Evolutionary conservation across 805 yeast genomes (phyloP), one percentile per base, ranked within the genome.

Genomic region (Metschnikowia picachoensis): DNA sequence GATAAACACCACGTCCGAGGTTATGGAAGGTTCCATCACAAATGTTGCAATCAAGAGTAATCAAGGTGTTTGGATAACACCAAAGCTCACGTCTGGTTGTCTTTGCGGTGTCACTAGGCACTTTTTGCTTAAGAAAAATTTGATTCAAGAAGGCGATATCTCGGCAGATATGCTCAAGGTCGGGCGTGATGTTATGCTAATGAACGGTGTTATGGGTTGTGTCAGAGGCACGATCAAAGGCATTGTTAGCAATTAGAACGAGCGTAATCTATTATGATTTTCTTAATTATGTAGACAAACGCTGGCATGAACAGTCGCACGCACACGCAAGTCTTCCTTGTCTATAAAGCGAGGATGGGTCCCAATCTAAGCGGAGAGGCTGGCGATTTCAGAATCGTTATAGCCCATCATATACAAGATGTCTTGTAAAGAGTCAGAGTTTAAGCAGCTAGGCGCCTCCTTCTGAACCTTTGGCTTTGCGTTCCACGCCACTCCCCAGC

Each of bases 401-500:
- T 77, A 85, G 8, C 97, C 97, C 62, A 92, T 67, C 15, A 92
- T 81, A 67, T 88, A 91, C 57, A 89, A 74, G 2, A 86, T 74
- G 63, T 92, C 97, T 50, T 72, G 72, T 62, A 94, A 74, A 4
- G 85, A 73, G n/a, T 74, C 70, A 0, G 92, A 73, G 62, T 94
- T 94, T 52, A 94, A 72, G 49, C 86, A 76, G 36, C 87, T 75
- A 15, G 97, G 97, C 0, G 99, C 98, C 53, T 73, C 70, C 47
- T 67, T 62, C 64, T 90, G 97, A 2, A 94, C 99, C 52, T 76
- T 82, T 17, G 98, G 97, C 64, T 94, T 94, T 16, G 98, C 99
- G 62, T 89, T 87, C 95, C 97, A 94, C 0, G 99, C 99, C 44
- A 94, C 74, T 16, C 99, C 99, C 62, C 81, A 86, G 0, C 98